Base-by-base conservation (phyloP, 441 rosid genomes). In the Populus tomentosa region DNA sequence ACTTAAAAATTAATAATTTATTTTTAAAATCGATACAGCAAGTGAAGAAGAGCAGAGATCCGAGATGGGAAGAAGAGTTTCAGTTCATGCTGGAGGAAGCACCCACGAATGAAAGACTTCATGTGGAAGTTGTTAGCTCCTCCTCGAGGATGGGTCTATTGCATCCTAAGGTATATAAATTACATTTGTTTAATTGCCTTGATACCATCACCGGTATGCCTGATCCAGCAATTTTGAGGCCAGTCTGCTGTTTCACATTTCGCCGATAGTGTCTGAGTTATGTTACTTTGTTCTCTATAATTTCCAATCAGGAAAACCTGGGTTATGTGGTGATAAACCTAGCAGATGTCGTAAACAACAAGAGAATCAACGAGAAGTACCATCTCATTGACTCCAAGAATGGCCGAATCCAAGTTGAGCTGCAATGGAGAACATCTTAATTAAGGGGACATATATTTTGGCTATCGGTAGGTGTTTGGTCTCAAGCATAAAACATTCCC, bases 61-160 rank as follows among this genome's bases (percentile, higher is more conserved):
- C 98, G 35, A 91, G 97, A 84, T 95, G 99, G 99, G 93, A 82
- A 20, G 94, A 93, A 83, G 98, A 93, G 77, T 95, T 93, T 79
- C 61, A 85, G 40, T 92, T 92, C 81, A 72, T 79, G 81, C 82
- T 93, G 69, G 97, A 91, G 30, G 97, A 95, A 77, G 90, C 97
- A 56, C 99, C 99, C 2, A 90, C 42, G 88, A 88, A 74, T 98
- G 93, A n/a, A n/a, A n/a, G n/a, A n/a, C n/a, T n/a, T n/a, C n/a
- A n/a, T n/a, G n/a, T n/a, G n/a, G n/a, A n/a, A 86, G 96, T 95
- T 77, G 28, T 85, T 67, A 95, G 99, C 72, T 80, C 14, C 23
- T 3, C 99, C 1, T 83, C 98, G 2, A 87, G 96, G 84, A 89
- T 91, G 69, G 98, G 97, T 70, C 86, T 93, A 67, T 84, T 95